Conservation (phyloP, 2,329 filamentous ascomycete species). For the Ophioceras dolichostomum region DNA sequence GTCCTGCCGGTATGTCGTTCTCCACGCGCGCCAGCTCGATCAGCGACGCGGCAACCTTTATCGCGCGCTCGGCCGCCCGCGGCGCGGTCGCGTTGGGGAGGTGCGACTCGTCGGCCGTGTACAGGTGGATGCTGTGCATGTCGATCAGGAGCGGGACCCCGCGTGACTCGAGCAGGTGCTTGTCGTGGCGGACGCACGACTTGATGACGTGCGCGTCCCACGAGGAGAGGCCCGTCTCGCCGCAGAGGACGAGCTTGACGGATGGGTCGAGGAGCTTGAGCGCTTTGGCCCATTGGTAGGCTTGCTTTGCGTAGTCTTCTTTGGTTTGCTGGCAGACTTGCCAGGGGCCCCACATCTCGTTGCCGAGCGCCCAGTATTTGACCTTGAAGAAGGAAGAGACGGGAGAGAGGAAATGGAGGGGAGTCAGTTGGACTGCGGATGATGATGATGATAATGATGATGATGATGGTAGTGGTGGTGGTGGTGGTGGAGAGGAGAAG, state of each 20-base stretch:
- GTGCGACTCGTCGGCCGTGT: conserved; percentile 48
- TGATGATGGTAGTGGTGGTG: no score
- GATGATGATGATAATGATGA: no score
- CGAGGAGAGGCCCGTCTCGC: conserved; percentile 52
- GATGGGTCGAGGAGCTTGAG: conserved; percentile 59
- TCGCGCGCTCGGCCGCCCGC: conserved; percentile 58
- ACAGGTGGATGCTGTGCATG: conserved; percentile 74
- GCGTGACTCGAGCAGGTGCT: no score
- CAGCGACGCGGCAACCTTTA: conserved; percentile 54
- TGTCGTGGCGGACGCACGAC: conserved; percentile 47
- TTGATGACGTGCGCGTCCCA: conserved; percentile 68
- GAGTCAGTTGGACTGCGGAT: no score
- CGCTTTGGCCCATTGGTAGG: conserved; percentile 60
- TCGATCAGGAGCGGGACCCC: conserved; percentile 29
- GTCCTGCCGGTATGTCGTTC: conserved; percentile 44
- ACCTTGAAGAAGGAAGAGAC: neutral
- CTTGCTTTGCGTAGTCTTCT: conserved; percentile 56
- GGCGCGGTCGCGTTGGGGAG: conserved; percentile 47
- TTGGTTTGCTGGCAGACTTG: conserved; percentile 58
- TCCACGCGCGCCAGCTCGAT: conserved; percentile 66
- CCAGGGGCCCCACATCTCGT: conserved; percentile 57
- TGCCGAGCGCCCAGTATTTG: conserved; percentile 80
- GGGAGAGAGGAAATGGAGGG: no score
- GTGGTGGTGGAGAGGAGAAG: no score
- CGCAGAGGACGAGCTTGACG: conserved; percentile 61